These are phyloP conservation scores for Chalciporus pseudorubinellus DNA, from an alignment of 768 basidiomycete genomes.

Conservation along the genomic window DNA sequence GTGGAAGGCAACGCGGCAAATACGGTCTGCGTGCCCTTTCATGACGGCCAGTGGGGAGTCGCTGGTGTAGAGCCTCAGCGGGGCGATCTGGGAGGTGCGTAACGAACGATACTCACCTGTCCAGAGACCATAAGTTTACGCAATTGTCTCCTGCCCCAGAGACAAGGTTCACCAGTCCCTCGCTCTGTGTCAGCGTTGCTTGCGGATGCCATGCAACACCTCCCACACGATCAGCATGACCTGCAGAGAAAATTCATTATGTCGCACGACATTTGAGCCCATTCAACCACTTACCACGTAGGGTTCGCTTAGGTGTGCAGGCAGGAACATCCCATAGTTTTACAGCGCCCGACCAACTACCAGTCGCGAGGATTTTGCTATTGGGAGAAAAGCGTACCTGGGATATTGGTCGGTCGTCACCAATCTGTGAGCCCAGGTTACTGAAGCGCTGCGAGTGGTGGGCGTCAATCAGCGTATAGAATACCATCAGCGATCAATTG, in stretches of 20 bases:
- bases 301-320: slow-evolving; percentile 73
- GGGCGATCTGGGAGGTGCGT: background rate
- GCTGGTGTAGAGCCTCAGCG: slow-evolving; percentile 38
- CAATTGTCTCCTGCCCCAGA: slow-evolving; percentile 88
- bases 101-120: slow-evolving; percentile 49
- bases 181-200: slow-evolving; percentile 71
- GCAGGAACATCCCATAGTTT: slow-evolving; percentile 96
- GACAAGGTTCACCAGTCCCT: slow-evolving; percentile 74
- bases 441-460: slow-evolving; percentile 64
- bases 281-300: slow-evolving; percentile 54
- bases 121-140: slow-evolving; percentile 87
- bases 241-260: slow-evolving; percentile 37
- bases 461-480: background rate
- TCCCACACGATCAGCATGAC: slow-evolving; percentile 87
- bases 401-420: slow-evolving; percentile 92
- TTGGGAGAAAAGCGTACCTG: slow-evolving; percentile 95
- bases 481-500: background rate
- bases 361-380: slow-evolving; percentile 83
- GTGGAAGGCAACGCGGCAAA: slow-evolving; percentile 95
- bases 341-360: slow-evolving; percentile 93
- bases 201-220: slow-evolving; percentile 98
- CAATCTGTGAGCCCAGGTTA: slow-evolving; percentile 96
- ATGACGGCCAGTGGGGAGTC: slow-evolving; percentile 84
- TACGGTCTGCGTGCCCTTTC: slow-evolving; percentile 85
- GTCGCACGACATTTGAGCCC: background rate